These are phyloP conservation scores for Euphorbia celastroides DNA, from an alignment of 441 rosid genomes.

Conservation along the genomic window DNA sequence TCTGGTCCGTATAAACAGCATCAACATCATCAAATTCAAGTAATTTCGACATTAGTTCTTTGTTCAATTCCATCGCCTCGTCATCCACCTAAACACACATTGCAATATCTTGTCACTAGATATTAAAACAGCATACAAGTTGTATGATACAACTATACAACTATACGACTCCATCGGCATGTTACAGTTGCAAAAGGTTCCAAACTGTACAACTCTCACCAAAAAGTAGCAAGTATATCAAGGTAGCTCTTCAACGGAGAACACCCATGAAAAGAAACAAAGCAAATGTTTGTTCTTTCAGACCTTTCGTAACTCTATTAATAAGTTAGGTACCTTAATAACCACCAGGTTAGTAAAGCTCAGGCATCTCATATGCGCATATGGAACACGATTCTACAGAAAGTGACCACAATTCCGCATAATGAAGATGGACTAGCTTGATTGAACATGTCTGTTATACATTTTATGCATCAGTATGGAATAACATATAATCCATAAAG, in stretches of 20 bases:
- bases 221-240: neutral
- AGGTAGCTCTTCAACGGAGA: neutral
- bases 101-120: neutral
- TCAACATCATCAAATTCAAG: conserved; percentile 90
- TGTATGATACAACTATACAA: too few relatives aligned
- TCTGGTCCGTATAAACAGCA: conserved; percentile 79
- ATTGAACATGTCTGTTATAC: neutral
- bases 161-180: too few relatives aligned
- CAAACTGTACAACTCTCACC: neutral
- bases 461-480: neutral
- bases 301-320: neutral
- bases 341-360: neutral
- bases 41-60: conserved; percentile 64
- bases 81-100: conserved; percentile 61
- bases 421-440: neutral
- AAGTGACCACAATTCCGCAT: neutral
- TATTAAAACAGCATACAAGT: too few relatives aligned
- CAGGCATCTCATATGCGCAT: neutral
- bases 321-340: neutral
- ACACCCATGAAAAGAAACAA: neutral
- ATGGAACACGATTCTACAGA: neutral
- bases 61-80: conserved; percentile 85
- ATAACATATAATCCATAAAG: neutral
- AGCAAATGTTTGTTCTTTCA: neutral
- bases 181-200: too few relatives aligned